Percentiles rank a stretch among this genome's conserved stretches.
Evolutionary conservation across 495 filamentous ascomycete species (phyloP).

Genomic region (Usnea hakonensis): DNA sequence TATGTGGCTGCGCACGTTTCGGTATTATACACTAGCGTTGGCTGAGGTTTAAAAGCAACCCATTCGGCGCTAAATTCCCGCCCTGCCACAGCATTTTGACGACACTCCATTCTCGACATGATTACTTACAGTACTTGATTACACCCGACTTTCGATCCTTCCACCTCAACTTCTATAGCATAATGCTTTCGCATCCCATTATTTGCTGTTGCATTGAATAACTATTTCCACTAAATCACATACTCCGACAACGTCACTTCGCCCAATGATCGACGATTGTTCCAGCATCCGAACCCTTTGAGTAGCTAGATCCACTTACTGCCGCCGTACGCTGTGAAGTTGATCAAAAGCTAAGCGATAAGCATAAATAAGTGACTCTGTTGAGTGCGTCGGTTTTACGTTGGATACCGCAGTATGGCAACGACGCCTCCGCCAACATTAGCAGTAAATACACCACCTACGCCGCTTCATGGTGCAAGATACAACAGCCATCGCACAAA

Average conservation of each 20-base stretch:
- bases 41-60: too few relatives aligned
- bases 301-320: slow-evolving; percentile 1
- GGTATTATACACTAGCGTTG: too few relatives aligned
- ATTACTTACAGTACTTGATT: background rate
- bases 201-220: background rate
- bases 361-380: background rate
- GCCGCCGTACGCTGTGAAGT: background rate
- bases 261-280: background rate
- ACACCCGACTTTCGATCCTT: background rate
- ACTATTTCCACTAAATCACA: background rate
- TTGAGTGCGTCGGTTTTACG: background rate
- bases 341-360: background rate
- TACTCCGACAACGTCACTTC: slow-evolving; percentile 1
- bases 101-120: slow-evolving; percentile 4
- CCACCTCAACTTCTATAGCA: background rate
- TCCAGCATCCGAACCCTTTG: background rate
- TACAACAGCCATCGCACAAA: slow-evolving; percentile 66
- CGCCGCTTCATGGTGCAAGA: slow-evolving; percentile 62
- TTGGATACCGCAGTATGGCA: slow-evolving; percentile 38
- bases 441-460: slow-evolving; percentile 57
- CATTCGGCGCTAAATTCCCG: slow-evolving; percentile 8
- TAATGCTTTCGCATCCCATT: background rate
- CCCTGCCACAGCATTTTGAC: slow-evolving; percentile 14
- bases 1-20: too few relatives aligned
- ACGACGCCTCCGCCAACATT: slow-evolving; percentile 59